Conservation (phyloP, 1,284 basidiomycete genomes). For the Tetrapyrgos nigripes region DNA sequence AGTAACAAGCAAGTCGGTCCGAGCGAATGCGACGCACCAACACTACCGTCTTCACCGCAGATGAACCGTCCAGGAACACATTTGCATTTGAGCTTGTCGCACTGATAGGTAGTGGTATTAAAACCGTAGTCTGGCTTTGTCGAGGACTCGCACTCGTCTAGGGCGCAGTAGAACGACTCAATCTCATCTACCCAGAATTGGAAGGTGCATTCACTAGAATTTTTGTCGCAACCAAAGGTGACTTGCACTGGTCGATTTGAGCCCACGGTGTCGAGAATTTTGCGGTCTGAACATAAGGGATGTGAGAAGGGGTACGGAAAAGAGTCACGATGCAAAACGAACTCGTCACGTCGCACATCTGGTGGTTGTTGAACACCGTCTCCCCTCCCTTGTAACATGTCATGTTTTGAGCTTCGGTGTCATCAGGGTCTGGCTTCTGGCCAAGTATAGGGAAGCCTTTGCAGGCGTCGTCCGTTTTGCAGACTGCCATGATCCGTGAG, state of each 20-base stretch:
- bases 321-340: slow-evolving; percentile 35
- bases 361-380: slow-evolving; percentile 92
- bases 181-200: slow-evolving; percentile 97
- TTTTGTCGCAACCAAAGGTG: slow-evolving; percentile 86
- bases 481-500: slow-evolving; percentile 59
- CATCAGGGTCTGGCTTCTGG: slow-evolving; percentile 49
- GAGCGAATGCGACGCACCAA: slow-evolving; percentile 64
- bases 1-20: neutral
- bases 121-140: slow-evolving; percentile 60
- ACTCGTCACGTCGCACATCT: slow-evolving; percentile 99
- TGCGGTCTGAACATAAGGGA: slow-evolving; percentile 64
- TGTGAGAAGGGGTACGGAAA: slow-evolving; percentile 2
- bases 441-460: slow-evolving; percentile 73
- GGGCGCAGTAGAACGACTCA: slow-evolving; percentile 95
- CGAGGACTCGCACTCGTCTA: slow-evolving; percentile 71
- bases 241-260: slow-evolving; percentile 91
- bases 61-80: slow-evolving; percentile 94
- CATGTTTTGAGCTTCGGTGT: slow-evolving; percentile 69
- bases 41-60: slow-evolving; percentile 94
- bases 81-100: slow-evolving; percentile 85
- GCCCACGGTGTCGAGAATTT: slow-evolving; percentile 85
- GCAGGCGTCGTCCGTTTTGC: slow-evolving; percentile 83
- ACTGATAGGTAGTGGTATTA: slow-evolving; percentile 81
- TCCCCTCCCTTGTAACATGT: slow-evolving; percentile 94
- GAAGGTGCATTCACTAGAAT: slow-evolving; percentile 78